Evolutionary conservation across 371 early-diverging fungal genomes (phyloP).

Genomic region (Zychaea mexicana): DNA sequence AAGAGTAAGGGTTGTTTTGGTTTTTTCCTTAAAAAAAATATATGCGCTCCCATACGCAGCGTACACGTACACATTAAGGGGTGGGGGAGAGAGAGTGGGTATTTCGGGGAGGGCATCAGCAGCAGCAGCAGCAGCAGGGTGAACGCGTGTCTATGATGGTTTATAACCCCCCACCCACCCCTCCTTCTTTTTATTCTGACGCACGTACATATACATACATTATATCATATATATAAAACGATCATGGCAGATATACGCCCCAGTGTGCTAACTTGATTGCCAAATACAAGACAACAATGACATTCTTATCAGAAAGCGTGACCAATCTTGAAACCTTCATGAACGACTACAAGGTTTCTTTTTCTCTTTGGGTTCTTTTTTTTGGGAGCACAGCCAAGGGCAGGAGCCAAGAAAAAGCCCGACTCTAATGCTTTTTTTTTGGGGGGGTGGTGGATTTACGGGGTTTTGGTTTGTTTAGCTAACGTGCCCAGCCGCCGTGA

Average conservation of each 20-base stretch:
- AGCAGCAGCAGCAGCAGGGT: no score
- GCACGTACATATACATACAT: background rate
- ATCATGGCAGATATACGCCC: conserved; percentile 75
- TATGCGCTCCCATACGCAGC: no score
- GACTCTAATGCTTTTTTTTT: background rate
- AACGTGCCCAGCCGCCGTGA: conserved; percentile 80
- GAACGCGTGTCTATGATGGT: no score
- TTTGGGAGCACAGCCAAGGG: no score
- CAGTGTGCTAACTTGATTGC: conserved; percentile 89
- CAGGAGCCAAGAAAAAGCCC: background rate
- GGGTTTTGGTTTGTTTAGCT: conserved; percentile 40
- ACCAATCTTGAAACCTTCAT: conserved; percentile 79
- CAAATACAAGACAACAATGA: conserved; percentile 91
- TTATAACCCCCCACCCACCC: no score
- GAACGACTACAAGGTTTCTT: conserved; percentile 75
- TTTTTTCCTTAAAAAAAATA: background rate
- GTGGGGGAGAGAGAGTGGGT: no score
- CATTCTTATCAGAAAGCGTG: conserved; percentile 70
- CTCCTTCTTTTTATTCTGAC: background rate
- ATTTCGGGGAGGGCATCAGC: no score
- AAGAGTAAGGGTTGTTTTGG: conserved; percentile 78
- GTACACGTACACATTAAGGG: no score
- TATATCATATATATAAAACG: background rate
- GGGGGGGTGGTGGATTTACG: background rate
- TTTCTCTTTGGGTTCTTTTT: background rate